Conservation (phyloP, 495 filamentous ascomycete species). For the Penicillium steckii region DNA sequence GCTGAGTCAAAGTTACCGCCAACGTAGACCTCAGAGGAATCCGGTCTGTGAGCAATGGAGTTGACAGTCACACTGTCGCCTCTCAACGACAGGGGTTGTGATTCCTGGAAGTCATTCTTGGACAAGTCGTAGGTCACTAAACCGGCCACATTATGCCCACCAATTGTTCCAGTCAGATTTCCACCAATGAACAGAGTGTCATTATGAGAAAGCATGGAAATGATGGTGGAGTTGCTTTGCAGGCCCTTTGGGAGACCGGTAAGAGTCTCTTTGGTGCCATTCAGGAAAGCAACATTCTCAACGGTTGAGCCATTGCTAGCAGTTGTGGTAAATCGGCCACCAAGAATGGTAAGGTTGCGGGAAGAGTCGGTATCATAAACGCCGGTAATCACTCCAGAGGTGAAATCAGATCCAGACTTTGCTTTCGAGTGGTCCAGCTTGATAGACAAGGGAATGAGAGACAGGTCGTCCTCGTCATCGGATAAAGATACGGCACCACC, state of each 20-base stretch:
- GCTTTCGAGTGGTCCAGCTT: constrained; percentile 58
- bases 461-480: constrained; percentile 47
- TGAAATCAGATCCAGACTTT: constrained; percentile 54
- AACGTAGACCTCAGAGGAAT: constrained; percentile 73
- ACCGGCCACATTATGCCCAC: constrained; percentile 64
- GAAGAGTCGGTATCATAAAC: constrained; percentile 66
- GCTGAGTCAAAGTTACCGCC: constrained; percentile 79
- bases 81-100: constrained; percentile 68
- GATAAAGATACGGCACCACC: constrained; percentile 66
- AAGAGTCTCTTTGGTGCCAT: constrained; percentile 59
- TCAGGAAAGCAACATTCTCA: constrained; percentile 76
- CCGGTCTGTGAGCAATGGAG: constrained; percentile 65
- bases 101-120: constrained; percentile 52
- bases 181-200: constrained; percentile 82
- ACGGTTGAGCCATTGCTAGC: constrained; percentile 68
- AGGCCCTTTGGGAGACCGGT: constrained; percentile 69
- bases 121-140: constrained; percentile 76
- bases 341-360: constrained; percentile 82
- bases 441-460: constrained; percentile 54
- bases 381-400: constrained; percentile 69
- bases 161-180: constrained; percentile 66
- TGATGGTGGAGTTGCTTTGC: constrained; percentile 69
- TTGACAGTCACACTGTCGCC: constrained; percentile 72
- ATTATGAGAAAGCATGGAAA: constrained; percentile 64
- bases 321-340: constrained; percentile 79